Evolutionary conservation across 768 basidiomycete species (phyloP), one percentile per base, ranked within the genome.

Genomic region (Naematelia aurantialba): DNA sequence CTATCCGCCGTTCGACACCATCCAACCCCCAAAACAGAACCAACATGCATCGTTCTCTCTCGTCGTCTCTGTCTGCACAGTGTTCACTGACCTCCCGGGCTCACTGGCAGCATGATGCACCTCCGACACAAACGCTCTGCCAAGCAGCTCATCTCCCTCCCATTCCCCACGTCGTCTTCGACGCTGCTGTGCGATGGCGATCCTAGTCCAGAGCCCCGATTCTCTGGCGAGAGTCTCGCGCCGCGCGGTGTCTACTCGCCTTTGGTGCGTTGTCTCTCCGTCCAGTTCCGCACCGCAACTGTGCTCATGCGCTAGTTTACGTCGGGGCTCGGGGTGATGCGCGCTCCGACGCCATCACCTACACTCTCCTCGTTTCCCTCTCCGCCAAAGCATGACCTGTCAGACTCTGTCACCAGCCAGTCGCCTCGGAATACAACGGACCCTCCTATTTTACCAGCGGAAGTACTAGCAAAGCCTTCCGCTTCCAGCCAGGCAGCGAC

Each of bases 211-310:
- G 39, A 27, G 19, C 25, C 58, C 10, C 55, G 68, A 27, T 62
- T 56, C 39, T 59, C 58, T 22, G 69, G 64, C 4, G 62, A 64
- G n/a, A 64, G 60, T 19, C 50, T 67, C 13, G 58, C 63, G 10
- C 66, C 69, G n/a, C 46, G 57, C 30, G 60, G 67, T 49, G 71
- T 62, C 14, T 73, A 73, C 53, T 66, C 64, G 2, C 48, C 52
- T 12, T 39, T 73, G 29, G 71, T 73, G 56, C 45, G 65, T 63
- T n/a, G n/a, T n/a, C n/a, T n/a, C 17, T 22, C 24, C 21, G 22
- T 19, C 44, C 14, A 45, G 31, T 29, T 3, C 1, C 29, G 3
- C 4, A 30, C 8, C n/a, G 26, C 45, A 14, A n/a, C 12, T 13
- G 1, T 26, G 29, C n/a, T 52, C 52, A 13, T 14, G 26, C n/a